Conservation (phyloP, 129 eudicot species). For the sunflower (Helianthus annuus) region HanXRQr2.0-SUNRISE NC_035435.2:167527388-167527887, state of each 20-base stretch:
- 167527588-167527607: slow-evolving; percentile 67
- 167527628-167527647: slow-evolving; percentile 3
- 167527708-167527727: background rate
- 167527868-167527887: slow-evolving; percentile 74
- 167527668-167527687: no score
- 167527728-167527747: background rate
- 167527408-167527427: slow-evolving; percentile 3
- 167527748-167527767: background rate
- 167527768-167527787: background rate
- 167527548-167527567: slow-evolving; percentile 95
- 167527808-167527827: background rate
- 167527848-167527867: slow-evolving; percentile 49
- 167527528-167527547: slow-evolving; percentile 97
- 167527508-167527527: slow-evolving; percentile 53
- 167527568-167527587: slow-evolving; percentile 84
- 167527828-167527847: background rate
- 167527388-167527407: background rate
- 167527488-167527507: background rate
- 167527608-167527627: slow-evolving; percentile 24
- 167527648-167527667: background rate
- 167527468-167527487: background rate
- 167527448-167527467: background rate
- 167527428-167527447: background rate
- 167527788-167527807: background rate
- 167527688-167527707: no score